Evolutionary conservation across 805 yeast species (phyloP).

Genomic region (Saccharomyces paradoxus): DNA sequence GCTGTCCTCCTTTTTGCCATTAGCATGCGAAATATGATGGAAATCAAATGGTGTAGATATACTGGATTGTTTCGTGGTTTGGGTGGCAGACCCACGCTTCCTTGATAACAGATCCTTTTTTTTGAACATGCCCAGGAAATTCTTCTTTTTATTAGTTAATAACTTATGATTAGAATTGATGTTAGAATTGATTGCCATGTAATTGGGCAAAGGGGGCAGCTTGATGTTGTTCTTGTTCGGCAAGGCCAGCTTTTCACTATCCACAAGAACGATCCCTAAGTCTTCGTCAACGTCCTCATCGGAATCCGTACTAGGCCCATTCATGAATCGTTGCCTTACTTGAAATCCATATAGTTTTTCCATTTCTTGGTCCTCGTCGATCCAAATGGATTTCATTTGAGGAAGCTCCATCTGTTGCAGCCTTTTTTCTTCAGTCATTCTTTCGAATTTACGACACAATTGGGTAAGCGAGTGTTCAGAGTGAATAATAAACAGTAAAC

Average conservation of each 20-base stretch:
- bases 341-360: conserved; percentile 30
- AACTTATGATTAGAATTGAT: not conserved
- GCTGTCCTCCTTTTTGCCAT: conserved; percentile 15
- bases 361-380: conserved; percentile 33
- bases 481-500: not conserved
- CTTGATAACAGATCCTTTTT: conserved; percentile 11
- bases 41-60: conserved; percentile 35
- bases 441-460: not conserved
- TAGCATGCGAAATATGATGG: conserved; percentile 36
- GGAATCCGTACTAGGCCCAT: conserved; percentile 1
- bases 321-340: conserved; percentile 22
- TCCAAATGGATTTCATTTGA: conserved; percentile 37
- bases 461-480: not conserved
- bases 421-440: not conserved
- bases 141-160: conserved; percentile 12
- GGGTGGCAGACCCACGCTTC: conserved; percentile 6
- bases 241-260: conserved; percentile 30
- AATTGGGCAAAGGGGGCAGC: conserved; percentile 29
- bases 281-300: conserved; percentile 21
- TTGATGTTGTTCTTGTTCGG: conserved; percentile 30
- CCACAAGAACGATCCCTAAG: conserved; percentile 28
- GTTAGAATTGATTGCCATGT: not conserved
- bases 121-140: conserved; percentile 27
- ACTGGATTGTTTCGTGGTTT: not conserved
- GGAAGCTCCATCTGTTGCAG: conserved; percentile 15